These are phyloP conservation scores for Tanacetum coccineum DNA, from an alignment of 129 eudicot genomes.

Conservation along the genomic window DNA sequence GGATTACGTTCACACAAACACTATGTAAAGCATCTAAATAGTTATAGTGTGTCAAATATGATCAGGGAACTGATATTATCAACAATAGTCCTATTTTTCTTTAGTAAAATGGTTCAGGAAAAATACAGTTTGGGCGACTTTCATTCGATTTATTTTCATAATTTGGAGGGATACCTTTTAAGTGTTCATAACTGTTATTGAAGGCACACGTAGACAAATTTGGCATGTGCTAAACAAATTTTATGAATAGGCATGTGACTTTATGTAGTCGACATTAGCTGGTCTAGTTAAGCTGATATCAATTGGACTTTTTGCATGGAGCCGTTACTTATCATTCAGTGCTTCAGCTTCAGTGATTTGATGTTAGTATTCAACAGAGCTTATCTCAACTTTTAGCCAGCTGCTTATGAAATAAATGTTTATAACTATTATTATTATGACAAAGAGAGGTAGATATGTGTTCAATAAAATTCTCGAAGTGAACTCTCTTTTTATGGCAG, in stretches of 20 bases:
- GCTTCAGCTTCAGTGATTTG: neutral
- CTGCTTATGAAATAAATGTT: neutral
- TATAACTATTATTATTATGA: neutral
- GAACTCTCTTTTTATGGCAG: neutral
- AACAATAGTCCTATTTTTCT: no score
- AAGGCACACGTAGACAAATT: neutral
- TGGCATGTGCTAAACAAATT: neutral
- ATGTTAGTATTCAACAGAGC: neutral
- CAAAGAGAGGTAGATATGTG: constrained; percentile 1
- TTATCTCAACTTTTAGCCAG: neutral
- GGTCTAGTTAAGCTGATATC: neutral
- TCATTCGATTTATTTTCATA: no score
- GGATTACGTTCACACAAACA: no score
- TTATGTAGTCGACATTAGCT: no score
- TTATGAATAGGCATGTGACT: neutral
- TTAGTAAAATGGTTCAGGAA: no score
- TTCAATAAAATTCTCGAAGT: neutral
- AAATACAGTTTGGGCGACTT: no score
- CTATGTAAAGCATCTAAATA: no score
- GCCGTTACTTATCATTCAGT: neutral
- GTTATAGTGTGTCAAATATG: no score
- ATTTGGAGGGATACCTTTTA: no score
- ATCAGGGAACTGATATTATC: no score
- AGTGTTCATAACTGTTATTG: neutral
- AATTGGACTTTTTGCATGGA: neutral